Conservation (phyloP, 2,329 filamentous ascomycete species). For the Trichoderma pleuroti region DNA sequence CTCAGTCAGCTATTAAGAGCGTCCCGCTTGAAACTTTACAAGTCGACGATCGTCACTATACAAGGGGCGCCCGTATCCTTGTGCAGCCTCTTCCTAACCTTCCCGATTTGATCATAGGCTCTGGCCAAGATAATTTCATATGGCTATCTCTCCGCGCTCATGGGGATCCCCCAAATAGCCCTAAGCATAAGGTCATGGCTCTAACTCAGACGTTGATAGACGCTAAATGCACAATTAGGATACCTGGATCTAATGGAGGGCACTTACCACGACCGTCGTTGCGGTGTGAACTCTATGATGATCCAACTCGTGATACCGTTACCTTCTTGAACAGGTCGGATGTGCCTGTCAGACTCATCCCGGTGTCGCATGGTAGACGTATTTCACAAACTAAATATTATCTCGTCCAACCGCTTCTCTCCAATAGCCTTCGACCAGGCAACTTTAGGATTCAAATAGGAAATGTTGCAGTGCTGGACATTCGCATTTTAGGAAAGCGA, state of each 20-base stretch:
- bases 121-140: not conserved
- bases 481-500: not conserved
- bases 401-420: not conserved
- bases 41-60: not conserved
- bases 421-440: not conserved
- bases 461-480: not conserved
- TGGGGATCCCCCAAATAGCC: not conserved
- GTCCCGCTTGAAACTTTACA: not conserved
- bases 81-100: not conserved
- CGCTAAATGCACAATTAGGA: not conserved
- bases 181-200: not conserved
- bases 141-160: not conserved
- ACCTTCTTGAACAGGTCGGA: not conserved
- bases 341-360: not conserved
- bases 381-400: not conserved
- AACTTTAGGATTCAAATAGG: not conserved
- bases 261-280: not conserved
- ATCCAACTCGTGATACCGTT: not conserved
- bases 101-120: too few relatives aligned
- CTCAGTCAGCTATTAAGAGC: not conserved
- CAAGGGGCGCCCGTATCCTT: not conserved
- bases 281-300: not conserved
- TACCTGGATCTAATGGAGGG: not conserved
- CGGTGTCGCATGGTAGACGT: not conserved
- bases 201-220: not conserved